A percentile compares a stretch with the other conserved stretches of the same genome.
These are phyloP conservation scores for Ascochyta pisi DNA, from an alignment of 2,329 filamentous ascomycete genomes.

Conservation along the genomic window DNA sequence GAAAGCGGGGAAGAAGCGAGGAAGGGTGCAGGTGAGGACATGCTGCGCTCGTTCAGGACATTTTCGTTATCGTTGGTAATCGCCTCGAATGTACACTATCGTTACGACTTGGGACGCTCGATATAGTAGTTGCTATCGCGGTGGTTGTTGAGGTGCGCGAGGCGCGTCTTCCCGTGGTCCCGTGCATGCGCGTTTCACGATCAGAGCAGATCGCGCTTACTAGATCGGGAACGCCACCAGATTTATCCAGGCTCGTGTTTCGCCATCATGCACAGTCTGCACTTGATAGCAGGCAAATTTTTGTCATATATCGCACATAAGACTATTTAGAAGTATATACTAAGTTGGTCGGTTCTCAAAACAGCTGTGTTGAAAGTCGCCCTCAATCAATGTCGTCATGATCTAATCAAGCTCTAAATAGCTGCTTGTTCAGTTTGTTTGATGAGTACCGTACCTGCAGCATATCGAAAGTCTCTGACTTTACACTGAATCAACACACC, in stretches of 20 bases:
- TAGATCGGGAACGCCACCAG: background rate
- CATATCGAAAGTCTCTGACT: background rate
- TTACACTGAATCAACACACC: no score
- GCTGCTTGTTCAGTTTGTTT: no score
- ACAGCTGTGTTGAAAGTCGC: no score
- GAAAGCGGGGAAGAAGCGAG: slow-evolving; percentile 56
- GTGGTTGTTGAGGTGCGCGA: slow-evolving; percentile 16
- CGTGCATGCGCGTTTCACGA: slow-evolving; percentile 43
- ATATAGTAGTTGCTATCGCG: background rate
- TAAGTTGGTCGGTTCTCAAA: no score
- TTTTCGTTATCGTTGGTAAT: slow-evolving; percentile 5
- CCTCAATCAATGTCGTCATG: slow-evolving; percentile 15
- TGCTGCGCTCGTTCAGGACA: slow-evolving; percentile 28
- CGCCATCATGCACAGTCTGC: no score
- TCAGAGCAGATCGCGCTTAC: slow-evolving; percentile 10
- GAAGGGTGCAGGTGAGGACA: slow-evolving; percentile 59
- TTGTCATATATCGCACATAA: no score
- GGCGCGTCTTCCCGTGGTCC: slow-evolving; percentile 43
- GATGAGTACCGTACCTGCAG: no score
- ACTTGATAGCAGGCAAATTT: no score
- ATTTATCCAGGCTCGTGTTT: background rate
- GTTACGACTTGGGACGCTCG: background rate
- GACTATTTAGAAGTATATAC: no score
- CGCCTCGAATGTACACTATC: background rate
- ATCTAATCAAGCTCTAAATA: background rate